Evolutionary conservation across 352 stramenopile genomes (phyloP), one percentile per base, ranked within the genome.

Genomic region (Globisporangium echinulatum): DNA sequence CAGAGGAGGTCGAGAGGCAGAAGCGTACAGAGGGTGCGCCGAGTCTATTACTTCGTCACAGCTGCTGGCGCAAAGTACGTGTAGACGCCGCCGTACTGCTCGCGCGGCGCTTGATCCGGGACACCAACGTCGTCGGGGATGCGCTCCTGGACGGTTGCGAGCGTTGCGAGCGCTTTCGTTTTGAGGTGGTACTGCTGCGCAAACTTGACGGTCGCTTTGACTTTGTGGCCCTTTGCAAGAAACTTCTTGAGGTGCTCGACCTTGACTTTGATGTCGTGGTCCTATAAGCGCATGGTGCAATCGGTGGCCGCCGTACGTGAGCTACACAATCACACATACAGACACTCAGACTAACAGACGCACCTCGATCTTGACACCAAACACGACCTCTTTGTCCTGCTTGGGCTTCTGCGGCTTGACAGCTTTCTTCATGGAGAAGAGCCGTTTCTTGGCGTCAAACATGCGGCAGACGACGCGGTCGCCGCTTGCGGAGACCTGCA

Each of bases 141-240:
- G n/a, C 61, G 47, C n/a, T 71, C 66, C 55, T 71, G 62, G 53
- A 91, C 86, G 33, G 54, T 14, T 49, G 68, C 54, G 48, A 91
- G 51, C 59, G 87, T 74, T 39, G 75, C 66, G 50, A 82, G 40
- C 36, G 75, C 72, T 33, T 71, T 67, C 37, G 64, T 42, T 61
- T 86, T 85, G 25, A 89, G 66, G 51, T 88, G 75, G 60, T 79
- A 82, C 17, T 84, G 70, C 36, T 76, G 70, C 11, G 62, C 69
- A 54, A 86, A 92, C 61, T 86, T 87, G 67, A 89, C 64, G 15
- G 76, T 84, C 15, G 88, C 68, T 64, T 90, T 89, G 42, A 92
- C 82, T 60, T 89, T 89, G 70, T 92, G 82, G n/a, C 76, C 82
- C 62, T 89, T 90, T 59, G 52, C 56, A 40, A 92, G 62, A 54